A percentile compares a stretch with the other conserved stretches of the same genome.
Conservation (phyloP, 768 basidiomycete genomes). For the Boletus barrowsii region DNA sequence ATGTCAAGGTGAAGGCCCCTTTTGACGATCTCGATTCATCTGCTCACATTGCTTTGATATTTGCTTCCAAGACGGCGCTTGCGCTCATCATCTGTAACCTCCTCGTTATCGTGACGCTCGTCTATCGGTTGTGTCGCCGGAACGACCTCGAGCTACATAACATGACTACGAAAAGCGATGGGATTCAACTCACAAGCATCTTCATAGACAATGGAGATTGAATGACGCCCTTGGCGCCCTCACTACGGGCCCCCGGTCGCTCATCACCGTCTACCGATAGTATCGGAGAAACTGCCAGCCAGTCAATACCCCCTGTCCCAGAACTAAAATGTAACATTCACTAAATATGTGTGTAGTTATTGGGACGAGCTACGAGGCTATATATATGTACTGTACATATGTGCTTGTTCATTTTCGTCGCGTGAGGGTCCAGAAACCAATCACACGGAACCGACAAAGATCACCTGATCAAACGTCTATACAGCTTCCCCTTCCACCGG, state of each 20-base stretch:
- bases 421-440: not conserved
- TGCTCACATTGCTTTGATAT: no score
- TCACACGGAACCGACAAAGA: not conserved
- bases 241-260: no score
- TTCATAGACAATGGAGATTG: no score
- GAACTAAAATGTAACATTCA: not conserved
- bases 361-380: not conserved
- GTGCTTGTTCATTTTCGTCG: not conserved
- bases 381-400: not conserved
- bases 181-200: no score
- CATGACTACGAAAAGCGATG: not conserved
- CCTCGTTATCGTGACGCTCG: constrained; percentile 7
- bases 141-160: not conserved
- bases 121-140: constrained; percentile 5
- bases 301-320: no score
- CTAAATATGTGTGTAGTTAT: not conserved
- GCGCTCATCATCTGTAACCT: constrained; percentile 11
- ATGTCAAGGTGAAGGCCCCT: constrained; percentile 7
- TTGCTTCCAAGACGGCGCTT: constrained; percentile 9
- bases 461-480: not conserved
- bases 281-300: no score
- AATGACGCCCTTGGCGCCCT: no score
- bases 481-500: constrained; percentile 32
- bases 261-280: no score
- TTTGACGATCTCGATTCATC: no score